Percentiles rank a stretch among this genome's conserved stretches.
Conservation (phyloP, 2,329 filamentous ascomycete genomes). For the Colletotrichum tropicicola region DNA sequence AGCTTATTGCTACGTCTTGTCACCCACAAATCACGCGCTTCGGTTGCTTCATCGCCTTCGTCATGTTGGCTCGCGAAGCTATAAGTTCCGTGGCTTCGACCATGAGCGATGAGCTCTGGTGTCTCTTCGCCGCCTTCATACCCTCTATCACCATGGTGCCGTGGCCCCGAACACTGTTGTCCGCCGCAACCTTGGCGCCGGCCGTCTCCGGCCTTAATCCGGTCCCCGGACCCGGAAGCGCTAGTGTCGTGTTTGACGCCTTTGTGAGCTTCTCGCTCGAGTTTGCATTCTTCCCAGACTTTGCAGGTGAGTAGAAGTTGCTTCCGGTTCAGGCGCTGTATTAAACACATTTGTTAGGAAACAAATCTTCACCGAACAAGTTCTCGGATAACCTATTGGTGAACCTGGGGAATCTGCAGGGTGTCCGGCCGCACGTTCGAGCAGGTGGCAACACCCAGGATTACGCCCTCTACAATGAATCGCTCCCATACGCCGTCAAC, state of each 20-base stretch:
- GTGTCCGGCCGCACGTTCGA: constrained; percentile 67
- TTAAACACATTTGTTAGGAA: constrained; percentile 45
- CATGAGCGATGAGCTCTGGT: constrained; percentile 11
- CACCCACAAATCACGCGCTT: neutral
- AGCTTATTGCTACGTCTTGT: constrained; percentile 4
- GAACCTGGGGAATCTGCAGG: constrained; percentile 62
- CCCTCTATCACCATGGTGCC: neutral
- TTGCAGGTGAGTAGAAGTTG: constrained; percentile 45
- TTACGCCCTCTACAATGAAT: constrained; percentile 67
- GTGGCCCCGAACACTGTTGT: neutral
- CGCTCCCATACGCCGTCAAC: constrained; percentile 57
- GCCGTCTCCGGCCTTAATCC: neutral
- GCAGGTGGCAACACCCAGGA: constrained; percentile 76
- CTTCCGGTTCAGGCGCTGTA: neutral
- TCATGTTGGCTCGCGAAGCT: constrained; percentile 7
- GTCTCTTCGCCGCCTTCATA: constrained; percentile 1
- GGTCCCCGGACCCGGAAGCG: constrained; percentile 15
- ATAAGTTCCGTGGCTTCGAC: neutral
- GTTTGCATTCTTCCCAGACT: constrained; percentile 61
- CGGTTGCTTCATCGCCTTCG: neutral
- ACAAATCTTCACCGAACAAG: constrained; percentile 61
- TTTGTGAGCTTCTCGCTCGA: constrained; percentile 64
- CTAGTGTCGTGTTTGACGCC: constrained; percentile 37
- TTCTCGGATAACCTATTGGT: constrained; percentile 69
- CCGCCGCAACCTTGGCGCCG: neutral